Evolutionary conservation across 768 basidiomycete species (phyloP).

Genomic region (Hortiboletus campestris): DNA sequence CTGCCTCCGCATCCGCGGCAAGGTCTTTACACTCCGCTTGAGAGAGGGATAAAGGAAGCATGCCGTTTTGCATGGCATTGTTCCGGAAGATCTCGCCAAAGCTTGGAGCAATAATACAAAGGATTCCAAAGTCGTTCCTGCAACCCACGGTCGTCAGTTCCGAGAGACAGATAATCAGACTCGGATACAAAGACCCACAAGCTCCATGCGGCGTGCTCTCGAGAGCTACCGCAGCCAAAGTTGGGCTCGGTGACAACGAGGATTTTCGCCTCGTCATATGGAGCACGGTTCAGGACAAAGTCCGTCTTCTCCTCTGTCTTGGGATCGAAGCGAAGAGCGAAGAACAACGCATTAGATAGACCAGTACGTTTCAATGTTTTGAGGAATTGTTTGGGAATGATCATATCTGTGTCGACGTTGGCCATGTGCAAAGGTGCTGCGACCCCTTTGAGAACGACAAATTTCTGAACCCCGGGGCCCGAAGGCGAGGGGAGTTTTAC

Average conservation of each 20-base stretch:
- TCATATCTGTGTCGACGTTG: slow-evolving; percentile 92
- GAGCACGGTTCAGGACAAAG: slow-evolving; percentile 80
- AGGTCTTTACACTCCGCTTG: slow-evolving; percentile 68
- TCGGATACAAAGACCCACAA: slow-evolving; percentile 47
- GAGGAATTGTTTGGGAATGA: slow-evolving; percentile 92
- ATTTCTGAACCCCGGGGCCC: slow-evolving; percentile 55
- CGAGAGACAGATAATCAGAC: neutral
- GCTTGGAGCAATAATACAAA: slow-evolving; percentile 82
- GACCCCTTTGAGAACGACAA: slow-evolving; percentile 69
- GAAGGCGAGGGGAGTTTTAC: slow-evolving; percentile 40
- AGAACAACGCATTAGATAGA: slow-evolving; percentile 80
- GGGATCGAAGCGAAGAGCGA: slow-evolving; percentile 72
- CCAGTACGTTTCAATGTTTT: slow-evolving; percentile 91
- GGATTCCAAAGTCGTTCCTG: slow-evolving; percentile 88
- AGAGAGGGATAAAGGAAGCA: slow-evolving; percentile 77
- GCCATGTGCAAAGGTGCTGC: slow-evolving; percentile 78
- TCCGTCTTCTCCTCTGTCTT: slow-evolving; percentile 78
- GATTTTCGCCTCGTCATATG: slow-evolving; percentile 73
- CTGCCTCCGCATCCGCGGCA: slow-evolving; percentile 72
- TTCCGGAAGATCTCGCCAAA: slow-evolving; percentile 90
- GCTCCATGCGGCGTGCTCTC: slow-evolving; percentile 90
- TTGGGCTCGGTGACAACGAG: slow-evolving; percentile 84
- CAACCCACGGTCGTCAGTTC: slow-evolving; percentile 1
- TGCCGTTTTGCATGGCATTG: slow-evolving; percentile 92
- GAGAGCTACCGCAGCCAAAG: slow-evolving; percentile 89